Percentiles rank a stretch among this genome's conserved stretches.
phyloP scores from a whole-genome alignment of 208 protist genomes.

The Trichomonas gallinae region DNA sequence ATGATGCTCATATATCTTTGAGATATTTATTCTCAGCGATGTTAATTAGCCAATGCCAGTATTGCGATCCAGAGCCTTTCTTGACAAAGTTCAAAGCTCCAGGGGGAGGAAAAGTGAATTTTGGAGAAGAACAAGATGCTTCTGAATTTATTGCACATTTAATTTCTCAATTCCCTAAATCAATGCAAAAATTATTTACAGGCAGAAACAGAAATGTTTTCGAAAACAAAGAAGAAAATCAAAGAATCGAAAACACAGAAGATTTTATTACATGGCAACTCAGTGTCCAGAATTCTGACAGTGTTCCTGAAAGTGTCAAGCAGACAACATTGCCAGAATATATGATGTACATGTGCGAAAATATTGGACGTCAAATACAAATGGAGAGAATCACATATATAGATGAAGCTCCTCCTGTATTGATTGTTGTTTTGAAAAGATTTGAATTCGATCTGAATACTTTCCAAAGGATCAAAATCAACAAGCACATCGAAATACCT shows the following conservation, averaged over 20 bases:
- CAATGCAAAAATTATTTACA: not conserved
- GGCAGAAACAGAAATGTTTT: not conserved
- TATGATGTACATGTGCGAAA: not conserved
- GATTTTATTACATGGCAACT: not conserved
- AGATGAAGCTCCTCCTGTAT: not conserved
- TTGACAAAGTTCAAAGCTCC: too few relatives aligned
- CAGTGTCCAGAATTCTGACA: not conserved
- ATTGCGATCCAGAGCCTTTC: not conserved
- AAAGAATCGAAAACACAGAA: not conserved
- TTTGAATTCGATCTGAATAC: not conserved
- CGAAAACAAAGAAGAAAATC: not conserved
- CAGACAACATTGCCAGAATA: not conserved
- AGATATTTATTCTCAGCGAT: not conserved
- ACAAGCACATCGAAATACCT: not conserved
- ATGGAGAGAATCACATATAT: not conserved
- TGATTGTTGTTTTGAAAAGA: not conserved
- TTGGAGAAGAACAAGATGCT: not conserved
- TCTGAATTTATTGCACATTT: not conserved
- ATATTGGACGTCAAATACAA: not conserved
- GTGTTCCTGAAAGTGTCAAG: not conserved
- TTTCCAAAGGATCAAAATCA: not conserved
- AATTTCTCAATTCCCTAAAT: not conserved
- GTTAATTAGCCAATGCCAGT: not conserved
- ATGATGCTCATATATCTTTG: not conserved
- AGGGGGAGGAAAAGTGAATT: not conserved